These are phyloP conservation scores for Xylogone sp. DNA, from an alignment of 2,329 filamentous ascomycete species.

Conservation along the genomic window DNA sequence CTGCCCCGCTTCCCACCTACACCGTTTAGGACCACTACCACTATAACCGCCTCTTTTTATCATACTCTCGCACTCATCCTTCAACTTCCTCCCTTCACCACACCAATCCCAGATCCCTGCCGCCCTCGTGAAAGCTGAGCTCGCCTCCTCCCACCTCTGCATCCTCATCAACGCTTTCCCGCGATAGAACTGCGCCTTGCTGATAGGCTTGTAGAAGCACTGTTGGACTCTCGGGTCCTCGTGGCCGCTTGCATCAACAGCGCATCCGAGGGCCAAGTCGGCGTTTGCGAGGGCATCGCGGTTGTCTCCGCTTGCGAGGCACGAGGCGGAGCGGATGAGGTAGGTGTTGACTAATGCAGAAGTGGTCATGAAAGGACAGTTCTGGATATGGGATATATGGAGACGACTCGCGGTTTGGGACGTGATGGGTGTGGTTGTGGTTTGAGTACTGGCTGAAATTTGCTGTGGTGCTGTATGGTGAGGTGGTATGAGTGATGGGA, in stretches of 20 bases:
- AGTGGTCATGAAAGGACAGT: not conserved
- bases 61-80: slow-evolving; percentile 4
- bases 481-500: too few species aligned
- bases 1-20: not conserved
- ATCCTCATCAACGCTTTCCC: slow-evolving; percentile 10
- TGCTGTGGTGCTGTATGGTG: too few species aligned
- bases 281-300: slow-evolving; percentile 2
- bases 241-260: not conserved
- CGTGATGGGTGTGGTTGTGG: too few species aligned
- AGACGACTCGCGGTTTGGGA: too few species aligned
- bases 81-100: slow-evolving; percentile 1
- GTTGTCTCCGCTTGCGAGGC: slow-evolving; percentile 4
- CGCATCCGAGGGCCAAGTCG: slow-evolving; percentile 6
- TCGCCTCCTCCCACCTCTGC: slow-evolving; percentile 13
- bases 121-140: slow-evolving; percentile 11
- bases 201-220: slow-evolving; percentile 4
- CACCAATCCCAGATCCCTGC: slow-evolving; percentile 10
- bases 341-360: slow-evolving; percentile 3
- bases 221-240: not conserved
- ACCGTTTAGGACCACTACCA: not conserved
- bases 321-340: slow-evolving; percentile 8
- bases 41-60: not conserved
- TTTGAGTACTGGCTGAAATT: too few species aligned
- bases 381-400: not conserved
- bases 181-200: slow-evolving; percentile 13